Percentiles rank a stretch among this genome's conserved stretches.
These are phyloP conservation scores for Pseudonitzschia multistriata DNA, from an alignment of 108 stramenopile species.

Conservation along the genomic window DNA sequence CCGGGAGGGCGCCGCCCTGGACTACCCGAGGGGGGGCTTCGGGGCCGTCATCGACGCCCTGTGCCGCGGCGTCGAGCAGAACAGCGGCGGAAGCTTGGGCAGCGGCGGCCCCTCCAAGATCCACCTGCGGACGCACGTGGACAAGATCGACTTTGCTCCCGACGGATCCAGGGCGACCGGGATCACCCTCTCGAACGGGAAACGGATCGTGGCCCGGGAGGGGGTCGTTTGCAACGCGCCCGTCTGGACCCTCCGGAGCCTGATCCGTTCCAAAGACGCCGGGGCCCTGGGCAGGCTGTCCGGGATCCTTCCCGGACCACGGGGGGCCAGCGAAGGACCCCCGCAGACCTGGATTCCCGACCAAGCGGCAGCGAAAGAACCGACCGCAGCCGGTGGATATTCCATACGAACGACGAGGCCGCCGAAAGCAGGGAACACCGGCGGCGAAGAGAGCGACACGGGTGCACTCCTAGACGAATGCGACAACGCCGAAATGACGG, in stretches of 20 bases:
- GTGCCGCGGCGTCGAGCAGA: conserved; percentile 84
- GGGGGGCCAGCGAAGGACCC: conserved; percentile 7
- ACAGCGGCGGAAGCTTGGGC: neutral
- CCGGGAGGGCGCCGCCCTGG: conserved; percentile 75
- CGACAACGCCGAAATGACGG: conserved; percentile 75
- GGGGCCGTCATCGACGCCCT: conserved; percentile 84
- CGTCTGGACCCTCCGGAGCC: conserved; percentile 63
- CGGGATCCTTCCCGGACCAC: conserved; percentile 10
- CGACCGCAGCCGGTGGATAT: conserved; percentile 10
- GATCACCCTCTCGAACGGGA: conserved; percentile 56
- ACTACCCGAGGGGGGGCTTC: conserved; percentile 87
- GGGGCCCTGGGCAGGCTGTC: conserved; percentile 44
- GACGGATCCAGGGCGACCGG: conserved; percentile 51
- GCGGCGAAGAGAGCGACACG: neutral
- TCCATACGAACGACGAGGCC: conserved; percentile 15
- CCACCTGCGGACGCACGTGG: conserved; percentile 60
- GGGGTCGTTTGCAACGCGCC: conserved; percentile 87
- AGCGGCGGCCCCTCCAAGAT: conserved; percentile 45
- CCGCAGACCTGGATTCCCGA: conserved; percentile 36
- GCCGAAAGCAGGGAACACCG: neutral
- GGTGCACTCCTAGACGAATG: conserved; percentile 44
- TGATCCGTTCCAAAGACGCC: conserved; percentile 48
- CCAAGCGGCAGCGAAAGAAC: neutral
- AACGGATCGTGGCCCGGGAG: conserved; percentile 52
- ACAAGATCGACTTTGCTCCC: conserved; percentile 59